Percentiles rank a stretch among this genome's conserved stretches.
phyloP scores from a whole-genome alignment of 257 asterid species.

The Schizonepeta tenuifolia region DNA sequence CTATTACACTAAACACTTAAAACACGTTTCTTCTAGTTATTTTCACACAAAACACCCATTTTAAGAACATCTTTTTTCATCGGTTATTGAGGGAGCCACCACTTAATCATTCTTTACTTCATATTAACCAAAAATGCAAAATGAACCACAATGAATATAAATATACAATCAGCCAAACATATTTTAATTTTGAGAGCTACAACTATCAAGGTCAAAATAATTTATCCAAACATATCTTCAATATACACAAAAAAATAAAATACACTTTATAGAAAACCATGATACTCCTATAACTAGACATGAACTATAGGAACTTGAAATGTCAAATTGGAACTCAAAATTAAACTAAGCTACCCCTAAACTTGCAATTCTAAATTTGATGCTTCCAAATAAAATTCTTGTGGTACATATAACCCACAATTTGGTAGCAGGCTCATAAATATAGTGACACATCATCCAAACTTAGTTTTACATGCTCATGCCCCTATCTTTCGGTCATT shows the following conservation, averaged over 20 bases:
- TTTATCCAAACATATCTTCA: neutral
- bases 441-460: slow-evolving; percentile 7
- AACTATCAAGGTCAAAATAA: neutral
- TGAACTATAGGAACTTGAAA: neutral
- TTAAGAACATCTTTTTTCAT: neutral
- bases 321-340: neutral
- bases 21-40: neutral
- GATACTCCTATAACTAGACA: neutral
- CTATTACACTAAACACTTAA: neutral
- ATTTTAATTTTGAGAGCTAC: neutral
- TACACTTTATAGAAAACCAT: neutral
- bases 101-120: neutral
- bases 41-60: neutral
- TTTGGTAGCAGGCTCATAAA: slow-evolving; percentile 22
- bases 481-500: slow-evolving; percentile 8
- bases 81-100: neutral
- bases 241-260: neutral
- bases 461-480: slow-evolving; percentile 13
- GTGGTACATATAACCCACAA: slow-evolving; percentile 12
- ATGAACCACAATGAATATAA: neutral
- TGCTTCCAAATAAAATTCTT: neutral
- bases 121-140: neutral
- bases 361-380: neutral
- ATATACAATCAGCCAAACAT: too few relatives aligned
- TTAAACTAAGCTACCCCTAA: neutral